Conservation (phyloP, 768 basidiomycete species). For the Leucocoprinus leucothites region DNA sequence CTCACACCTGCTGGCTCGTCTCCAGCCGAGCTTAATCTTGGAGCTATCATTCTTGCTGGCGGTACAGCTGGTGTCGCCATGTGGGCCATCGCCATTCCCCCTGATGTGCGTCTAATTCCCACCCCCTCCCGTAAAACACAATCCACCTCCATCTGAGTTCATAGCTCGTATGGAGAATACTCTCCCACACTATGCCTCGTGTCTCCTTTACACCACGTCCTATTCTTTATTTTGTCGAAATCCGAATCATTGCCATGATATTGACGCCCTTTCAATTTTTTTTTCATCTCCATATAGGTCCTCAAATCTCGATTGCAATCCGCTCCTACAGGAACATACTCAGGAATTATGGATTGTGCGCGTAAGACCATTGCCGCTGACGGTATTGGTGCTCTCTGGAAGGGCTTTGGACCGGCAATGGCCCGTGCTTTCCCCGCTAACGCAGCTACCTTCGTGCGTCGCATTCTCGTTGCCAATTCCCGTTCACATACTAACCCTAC, state of each 20-base stretch:
- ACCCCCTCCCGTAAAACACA: not conserved
- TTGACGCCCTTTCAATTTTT: not conserved
- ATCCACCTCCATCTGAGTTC: not conserved
- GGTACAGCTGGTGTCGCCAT: constrained; percentile 95
- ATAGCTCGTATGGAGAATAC: not conserved
- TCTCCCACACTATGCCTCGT: not conserved
- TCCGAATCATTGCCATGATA: not conserved
- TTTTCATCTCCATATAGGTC: constrained; percentile 51
- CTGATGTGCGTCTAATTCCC: constrained; percentile 63
- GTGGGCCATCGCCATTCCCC: constrained; percentile 98
- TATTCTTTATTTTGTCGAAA: not conserved
- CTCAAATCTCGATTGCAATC: constrained; percentile 95
- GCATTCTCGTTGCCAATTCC: constrained; percentile 28
- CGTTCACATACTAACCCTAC: not conserved
- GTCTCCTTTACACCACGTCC: not conserved
- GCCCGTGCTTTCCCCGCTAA: constrained; percentile 96
- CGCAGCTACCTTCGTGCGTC: constrained; percentile 79
- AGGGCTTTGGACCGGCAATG: constrained; percentile 98
- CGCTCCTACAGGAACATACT: constrained; percentile 96
- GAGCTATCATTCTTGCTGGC: constrained; percentile 87
- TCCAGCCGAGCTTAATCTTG: constrained; percentile 78
- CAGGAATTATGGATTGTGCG: constrained; percentile 88
- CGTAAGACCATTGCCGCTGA: constrained; percentile 89
- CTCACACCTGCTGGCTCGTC: constrained; percentile 80
- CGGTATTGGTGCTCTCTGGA: constrained; percentile 89